These are phyloP conservation scores for Cyathus striatus DNA, from an alignment of 768 basidiomycete species.

Conservation along the genomic window DNA sequence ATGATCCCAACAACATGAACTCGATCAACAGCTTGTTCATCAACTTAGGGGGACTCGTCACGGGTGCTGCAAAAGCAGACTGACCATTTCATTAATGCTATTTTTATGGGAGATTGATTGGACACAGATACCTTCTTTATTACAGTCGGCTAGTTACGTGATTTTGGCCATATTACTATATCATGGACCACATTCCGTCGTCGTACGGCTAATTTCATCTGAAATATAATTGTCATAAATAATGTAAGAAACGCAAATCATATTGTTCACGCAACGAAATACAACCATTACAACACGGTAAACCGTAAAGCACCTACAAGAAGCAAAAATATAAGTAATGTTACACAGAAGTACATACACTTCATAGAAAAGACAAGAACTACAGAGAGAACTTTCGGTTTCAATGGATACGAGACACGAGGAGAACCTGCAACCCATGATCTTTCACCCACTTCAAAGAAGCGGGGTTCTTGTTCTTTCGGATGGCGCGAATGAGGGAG, in stretches of 20 bases:
- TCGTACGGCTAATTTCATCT: no score
- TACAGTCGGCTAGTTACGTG: no score
- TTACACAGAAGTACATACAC: background rate
- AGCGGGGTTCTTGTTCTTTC: slow-evolving; percentile 36
- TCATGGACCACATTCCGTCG: no score
- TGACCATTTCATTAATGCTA: background rate
- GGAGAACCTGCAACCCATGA: slow-evolving; percentile 55
- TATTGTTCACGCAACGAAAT: background rate
- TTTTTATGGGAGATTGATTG: background rate
- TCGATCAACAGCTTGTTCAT: background rate
- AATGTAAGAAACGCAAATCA: background rate
- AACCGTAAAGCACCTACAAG: no score
- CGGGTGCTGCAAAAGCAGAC: background rate
- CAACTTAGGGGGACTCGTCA: background rate
- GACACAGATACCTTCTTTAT: background rate
- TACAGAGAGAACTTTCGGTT: background rate
- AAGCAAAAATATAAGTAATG: background rate
- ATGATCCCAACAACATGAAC: background rate
- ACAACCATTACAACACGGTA: no score
- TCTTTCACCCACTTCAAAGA: slow-evolving; percentile 59
- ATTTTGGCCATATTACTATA: no score
- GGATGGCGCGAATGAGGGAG: slow-evolving; percentile 59
- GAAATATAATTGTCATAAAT: background rate
- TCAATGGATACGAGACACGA: slow-evolving; percentile 47
- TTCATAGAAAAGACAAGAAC: background rate